Percentiles rank a stretch among this genome's conserved stretches.
Evolutionary conservation across 768 basidiomycete species (phyloP).

Genomic region (Crassisporium funariophilum): DNA sequence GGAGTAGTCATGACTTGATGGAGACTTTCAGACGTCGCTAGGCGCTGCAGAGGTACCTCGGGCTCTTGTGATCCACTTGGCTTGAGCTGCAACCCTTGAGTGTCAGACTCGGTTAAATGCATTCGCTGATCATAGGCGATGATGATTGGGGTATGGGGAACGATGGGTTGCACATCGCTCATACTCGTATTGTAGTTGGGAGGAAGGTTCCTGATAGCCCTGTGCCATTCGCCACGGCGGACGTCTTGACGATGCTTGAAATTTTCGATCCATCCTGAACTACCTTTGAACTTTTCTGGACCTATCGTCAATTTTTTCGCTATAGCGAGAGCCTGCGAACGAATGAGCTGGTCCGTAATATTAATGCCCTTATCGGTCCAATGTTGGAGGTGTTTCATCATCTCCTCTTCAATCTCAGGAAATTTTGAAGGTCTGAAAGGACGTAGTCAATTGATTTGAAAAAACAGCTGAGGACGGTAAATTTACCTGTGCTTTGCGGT

Average conservation of each 20-base stretch:
- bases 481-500: constrained; percentile 72
- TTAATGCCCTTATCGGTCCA: constrained; percentile 45
- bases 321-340: constrained; percentile 67
- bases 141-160: constrained; percentile 2
- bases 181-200: constrained; percentile 7
- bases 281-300: constrained; percentile 72
- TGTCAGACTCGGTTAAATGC: neutral
- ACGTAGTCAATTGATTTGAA: constrained; percentile 7
- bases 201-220: constrained; percentile 14
- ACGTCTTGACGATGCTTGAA: constrained; percentile 86
- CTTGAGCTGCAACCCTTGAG: neutral
- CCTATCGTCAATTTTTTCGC: constrained; percentile 53
- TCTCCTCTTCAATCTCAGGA: constrained; percentile 69
- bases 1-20: neutral
- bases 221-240: constrained; percentile 56
- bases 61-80: neutral
- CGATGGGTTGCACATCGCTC: constrained; percentile 1
- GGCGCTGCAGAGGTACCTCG: neutral
- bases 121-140: neutral
- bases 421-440: constrained; percentile 72
- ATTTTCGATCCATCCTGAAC: constrained; percentile 89
- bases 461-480: neutral
- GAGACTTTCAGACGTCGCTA: no score
- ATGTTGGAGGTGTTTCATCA: constrained; percentile 61
- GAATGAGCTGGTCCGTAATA: constrained; percentile 67